Base-by-base conservation (phyloP, 140 eudicot species). In the Flaveria floridana region DNA sequence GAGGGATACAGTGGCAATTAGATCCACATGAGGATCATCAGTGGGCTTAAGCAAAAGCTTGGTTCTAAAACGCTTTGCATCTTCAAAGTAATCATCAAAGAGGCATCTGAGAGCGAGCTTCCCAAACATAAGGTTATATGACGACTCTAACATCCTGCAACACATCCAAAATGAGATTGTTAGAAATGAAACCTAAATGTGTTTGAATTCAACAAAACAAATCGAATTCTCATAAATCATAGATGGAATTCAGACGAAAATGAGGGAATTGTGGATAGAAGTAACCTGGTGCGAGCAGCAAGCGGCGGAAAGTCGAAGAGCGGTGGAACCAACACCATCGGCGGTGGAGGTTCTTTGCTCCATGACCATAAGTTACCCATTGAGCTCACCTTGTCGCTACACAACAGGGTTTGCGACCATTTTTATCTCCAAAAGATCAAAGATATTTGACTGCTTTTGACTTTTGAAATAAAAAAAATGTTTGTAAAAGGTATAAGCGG, bases 101-200 rank as follows among this genome's bases (percentile, higher is more conserved):
- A 90, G 85, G 65, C 95, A 85, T 77, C 82, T 87, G 83, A 87
- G 55, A 10, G 90, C 88, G 65, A 90, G 88, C 83, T 90, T 90
- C 75, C 97, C 95, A 71, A 91, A 88, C 81, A 91, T 65, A 51
- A 91, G 62, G 73, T 88, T 84, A 71, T 90, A 90, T 12, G 95
- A 88, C 1, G 97, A 86, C 71, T 90, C 97, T 80, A 90, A 79
- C 91, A 90, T 90, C 85, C 96, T 90, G 84, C 88, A 82, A 63
- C 52, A 59, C 34, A 61, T 13, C 63, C 69, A 59, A 70, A 66
- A 58, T 14, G 18, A 41, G 55, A 46, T 37, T 15, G 20, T 52
- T 61, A 44, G 4, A 59, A 46, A 7, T 20, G 20, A 68, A 20
- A 66, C 21, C 55, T 19, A 2, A 44, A 20, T n/a, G 5, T 6